Evolutionary conservation across 2,329 filamentous ascomycete genomes (phyloP).

Genomic region (Aphanocladium album): DNA sequence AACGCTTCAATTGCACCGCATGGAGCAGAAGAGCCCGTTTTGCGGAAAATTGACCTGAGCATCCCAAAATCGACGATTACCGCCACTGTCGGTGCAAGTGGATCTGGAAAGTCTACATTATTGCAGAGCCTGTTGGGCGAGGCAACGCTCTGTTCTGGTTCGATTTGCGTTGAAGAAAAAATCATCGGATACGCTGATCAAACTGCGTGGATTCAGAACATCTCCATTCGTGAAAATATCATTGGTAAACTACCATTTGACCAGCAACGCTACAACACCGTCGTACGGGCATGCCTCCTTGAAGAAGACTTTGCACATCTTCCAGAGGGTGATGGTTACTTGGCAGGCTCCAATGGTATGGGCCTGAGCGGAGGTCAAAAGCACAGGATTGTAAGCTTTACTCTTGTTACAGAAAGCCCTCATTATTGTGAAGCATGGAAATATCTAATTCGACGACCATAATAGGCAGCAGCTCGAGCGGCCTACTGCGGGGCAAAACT

Average conservation of each 20-base stretch:
- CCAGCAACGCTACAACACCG: neutral
- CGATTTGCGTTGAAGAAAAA: neutral
- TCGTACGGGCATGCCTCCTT: neutral
- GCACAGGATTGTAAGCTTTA: neutral
- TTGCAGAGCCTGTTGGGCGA: neutral
- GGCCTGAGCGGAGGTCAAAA: constrained; percentile 1
- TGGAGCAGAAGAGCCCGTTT: neutral
- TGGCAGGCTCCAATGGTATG: neutral
- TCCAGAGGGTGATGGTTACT: neutral
- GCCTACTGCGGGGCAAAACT: neutral
- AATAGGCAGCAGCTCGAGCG: neutral
- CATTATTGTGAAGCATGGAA: no score
- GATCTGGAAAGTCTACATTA: neutral
- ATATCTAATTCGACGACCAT: neutral
- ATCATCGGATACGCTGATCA: neutral
- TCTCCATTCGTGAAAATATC: neutral
- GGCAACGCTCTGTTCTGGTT: neutral
- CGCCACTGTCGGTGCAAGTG: neutral
- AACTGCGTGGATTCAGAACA: neutral
- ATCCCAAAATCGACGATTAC: neutral
- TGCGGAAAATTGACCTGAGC: neutral
- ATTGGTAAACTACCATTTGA: neutral
- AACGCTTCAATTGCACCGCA: neutral
- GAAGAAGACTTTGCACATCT: neutral
- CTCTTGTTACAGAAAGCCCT: no score